These are phyloP conservation scores for Tetraselmis chui DNA, from an alignment of 139 green algal species.

Conservation along the genomic window DNA sequence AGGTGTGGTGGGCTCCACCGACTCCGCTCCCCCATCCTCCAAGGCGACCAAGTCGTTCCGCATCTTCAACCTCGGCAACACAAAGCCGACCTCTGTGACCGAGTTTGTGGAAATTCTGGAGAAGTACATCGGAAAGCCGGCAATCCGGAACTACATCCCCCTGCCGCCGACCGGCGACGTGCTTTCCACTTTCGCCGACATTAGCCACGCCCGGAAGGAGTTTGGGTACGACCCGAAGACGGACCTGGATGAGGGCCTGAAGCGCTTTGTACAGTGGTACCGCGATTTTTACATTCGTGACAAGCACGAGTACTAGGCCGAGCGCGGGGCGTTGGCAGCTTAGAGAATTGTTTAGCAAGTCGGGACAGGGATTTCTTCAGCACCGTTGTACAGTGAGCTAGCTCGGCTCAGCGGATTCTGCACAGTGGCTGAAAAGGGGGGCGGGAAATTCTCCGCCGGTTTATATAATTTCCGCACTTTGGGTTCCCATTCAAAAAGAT, in stretches of 20 bases:
- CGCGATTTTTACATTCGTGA: slow-evolving; percentile 34
- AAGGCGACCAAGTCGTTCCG: slow-evolving; percentile 26
- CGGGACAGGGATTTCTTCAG: too few relatives aligned
- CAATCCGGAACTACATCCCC: slow-evolving; percentile 41
- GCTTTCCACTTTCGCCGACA: slow-evolving; percentile 65
- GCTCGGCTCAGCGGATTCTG: too few relatives aligned
- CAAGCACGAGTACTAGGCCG: background rate
- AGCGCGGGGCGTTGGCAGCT: too few relatives aligned
- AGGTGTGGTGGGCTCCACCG: slow-evolving; percentile 48
- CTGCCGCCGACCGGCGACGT: slow-evolving; percentile 65
- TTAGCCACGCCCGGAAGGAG: slow-evolving; percentile 33
- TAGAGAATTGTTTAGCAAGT: too few relatives aligned
- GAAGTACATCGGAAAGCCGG: slow-evolving; percentile 39
- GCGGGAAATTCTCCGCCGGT: too few relatives aligned
- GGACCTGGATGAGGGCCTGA: slow-evolving; percentile 41
- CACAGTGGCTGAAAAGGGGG: too few relatives aligned
- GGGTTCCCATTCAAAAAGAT: too few relatives aligned
- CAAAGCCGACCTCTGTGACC: slow-evolving; percentile 50
- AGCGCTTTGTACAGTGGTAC: slow-evolving; percentile 65
- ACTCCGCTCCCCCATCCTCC: slow-evolving; percentile 30
- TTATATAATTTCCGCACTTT: too few relatives aligned
- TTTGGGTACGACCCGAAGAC: slow-evolving; percentile 36
- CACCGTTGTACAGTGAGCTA: too few relatives aligned
- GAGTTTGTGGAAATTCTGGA: slow-evolving; percentile 62
- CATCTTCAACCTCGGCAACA: slow-evolving; percentile 74